Evolutionary conservation across 805 yeast genomes (phyloP), one percentile per base, ranked within the genome.

Genomic region (Candida boidinii): DNA sequence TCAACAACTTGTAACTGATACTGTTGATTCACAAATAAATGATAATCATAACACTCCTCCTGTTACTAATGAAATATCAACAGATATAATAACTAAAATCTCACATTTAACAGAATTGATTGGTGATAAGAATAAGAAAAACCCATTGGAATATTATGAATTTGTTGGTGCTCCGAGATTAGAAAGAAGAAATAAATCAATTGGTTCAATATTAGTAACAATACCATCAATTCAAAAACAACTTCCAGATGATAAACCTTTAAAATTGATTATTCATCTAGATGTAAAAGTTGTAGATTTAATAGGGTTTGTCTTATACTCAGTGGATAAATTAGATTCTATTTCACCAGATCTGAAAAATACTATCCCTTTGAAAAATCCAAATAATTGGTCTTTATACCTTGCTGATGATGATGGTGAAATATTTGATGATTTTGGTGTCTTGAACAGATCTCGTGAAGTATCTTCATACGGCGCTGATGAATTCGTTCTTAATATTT

Each of bases 341-440:
- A 23, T 27, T 4, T 15, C 23, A 5, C 8, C 15, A 13, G 17
- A 28, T 17, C 7, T 23, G 12, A 28, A 37, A 5, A 27, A 26
- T n/a, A 28, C 13, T 11, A 24, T 27, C 4, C 13, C 22, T 10
- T 46, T 54, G 31, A 73, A n/a, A n/a, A n/a, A 80, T 39, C 82
- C 88, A 0, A 79, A 81, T 45, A 54, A 57, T 38, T 86, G 94
- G 92, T 67, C 79, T 34, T 49, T 90, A 22, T 82, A 82, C 36
- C 64, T 90, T 16, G 87, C 82, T 1, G 98, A 92, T 52, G 97
- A 90, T 31, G 96, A 88, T 51, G 90, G 90, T 7, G 96, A 94
- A 31, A 79, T 83, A 24, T 87, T 85, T 34, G 98, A 94, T 44
- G 84, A 86, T 33, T 88, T 92, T 61, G 97, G 97, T 2, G 74